Base-by-base conservation (phyloP, 2,329 filamentous ascomycete species). In the Cladosporium sp. region DNA sequence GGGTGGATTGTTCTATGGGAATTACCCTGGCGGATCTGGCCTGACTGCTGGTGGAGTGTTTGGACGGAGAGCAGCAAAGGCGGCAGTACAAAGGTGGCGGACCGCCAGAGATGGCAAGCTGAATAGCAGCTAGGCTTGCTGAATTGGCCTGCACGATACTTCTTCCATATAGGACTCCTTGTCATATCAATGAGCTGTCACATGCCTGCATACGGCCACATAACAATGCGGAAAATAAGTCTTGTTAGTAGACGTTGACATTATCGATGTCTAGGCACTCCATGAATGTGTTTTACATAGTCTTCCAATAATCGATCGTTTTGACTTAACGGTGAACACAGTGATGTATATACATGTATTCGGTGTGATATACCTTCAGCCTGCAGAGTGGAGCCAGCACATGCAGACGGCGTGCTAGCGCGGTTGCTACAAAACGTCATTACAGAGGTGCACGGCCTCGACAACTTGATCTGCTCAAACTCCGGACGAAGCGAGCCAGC, bases 1-100 rank as follows among this genome's bases (percentile, higher is more conserved):
- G 1, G 88, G 88, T 1, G 87, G 87, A 0, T 71, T 90, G 24
- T 89, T 89, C 69, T 87, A 86, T 71, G 80, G 81, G 14, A 89
- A 89, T 69, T 89, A 89, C 70, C 87, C 86, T 0, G 87, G 87
- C 4, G 87, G 87, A 0, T 87, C 84, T 71, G 87, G 87, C 0
- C 75, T 90, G 74, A 89, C 86, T 0, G 83, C 86, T 24, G 87
- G 87, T 0, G 80, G 85, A 0, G 85, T 88, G 0, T 84, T 84
- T 78, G 82, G 81, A 18, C 73, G 81, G 18, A 74, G 79, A 61
- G 82, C 82, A 61, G 82, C 81, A 28, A 66, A 59, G 59, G 71
- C 72, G 26, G 76, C 75, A 7, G 73, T 75, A 11, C 60, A 68
- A 49, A 47, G 47, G 6, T 32, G 34, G 54, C 59, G 26, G 44